phyloP scores from a whole-genome alignment of 257 asterid species.

The Nicotiana tomentosiformis region DNA sequence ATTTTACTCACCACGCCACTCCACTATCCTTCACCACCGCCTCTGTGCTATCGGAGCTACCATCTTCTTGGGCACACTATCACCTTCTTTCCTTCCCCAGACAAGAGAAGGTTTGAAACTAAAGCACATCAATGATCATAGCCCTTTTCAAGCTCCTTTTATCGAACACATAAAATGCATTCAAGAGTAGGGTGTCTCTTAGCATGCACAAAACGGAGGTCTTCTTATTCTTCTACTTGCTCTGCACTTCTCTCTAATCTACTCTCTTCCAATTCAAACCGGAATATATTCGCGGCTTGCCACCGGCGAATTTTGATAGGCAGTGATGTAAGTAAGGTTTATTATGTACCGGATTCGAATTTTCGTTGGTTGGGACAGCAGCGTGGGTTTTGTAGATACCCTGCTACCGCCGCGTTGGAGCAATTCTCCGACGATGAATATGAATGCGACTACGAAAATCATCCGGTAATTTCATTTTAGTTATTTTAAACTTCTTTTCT shows the following conservation, averaged over 20 bases:
- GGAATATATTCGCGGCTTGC: not conserved
- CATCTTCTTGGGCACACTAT: not conserved
- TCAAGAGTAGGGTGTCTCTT: slow-evolving; percentile 51
- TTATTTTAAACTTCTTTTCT: not conserved
- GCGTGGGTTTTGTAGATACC: slow-evolving; percentile 48
- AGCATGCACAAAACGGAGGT: slow-evolving; percentile 43
- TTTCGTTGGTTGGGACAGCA: slow-evolving; percentile 4
- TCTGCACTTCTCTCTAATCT: slow-evolving; percentile 10
- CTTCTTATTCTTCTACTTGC: slow-evolving; percentile 2
- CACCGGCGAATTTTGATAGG: not conserved
- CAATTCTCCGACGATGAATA: slow-evolving; percentile 96
- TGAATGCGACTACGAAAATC: slow-evolving; percentile 82
- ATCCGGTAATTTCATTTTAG: slow-evolving; percentile 45
- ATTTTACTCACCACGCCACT: not conserved
- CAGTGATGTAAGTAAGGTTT: not conserved
- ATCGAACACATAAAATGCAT: slow-evolving; percentile 47
- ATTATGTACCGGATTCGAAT: not conserved
- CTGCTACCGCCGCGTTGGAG: slow-evolving; percentile 37
- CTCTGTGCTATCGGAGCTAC: not conserved
- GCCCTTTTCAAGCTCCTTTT: not conserved
- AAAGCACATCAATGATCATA: not conserved
- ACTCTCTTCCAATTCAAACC: not conserved
- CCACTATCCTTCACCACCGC: not conserved
- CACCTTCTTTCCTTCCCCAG: not conserved
- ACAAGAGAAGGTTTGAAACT: not conserved